These are phyloP conservation scores for Vaccinium vitisidaea DNA, from an alignment of 148 eudicot genomes.

Conservation along the genomic window DNA sequence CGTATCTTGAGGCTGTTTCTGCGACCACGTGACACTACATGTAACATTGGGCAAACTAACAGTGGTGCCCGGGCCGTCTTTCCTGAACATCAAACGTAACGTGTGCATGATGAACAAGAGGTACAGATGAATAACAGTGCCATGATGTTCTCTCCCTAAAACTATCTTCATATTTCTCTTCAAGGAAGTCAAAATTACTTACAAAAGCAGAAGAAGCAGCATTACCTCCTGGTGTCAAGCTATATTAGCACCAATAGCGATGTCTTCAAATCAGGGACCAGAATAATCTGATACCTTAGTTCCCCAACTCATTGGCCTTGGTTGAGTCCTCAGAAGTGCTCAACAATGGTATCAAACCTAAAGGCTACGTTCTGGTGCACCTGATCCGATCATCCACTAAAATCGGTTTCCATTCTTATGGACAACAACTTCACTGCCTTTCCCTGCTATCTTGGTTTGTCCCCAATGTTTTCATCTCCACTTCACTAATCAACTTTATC, in stretches of 20 bases:
- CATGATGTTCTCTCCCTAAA: not conserved
- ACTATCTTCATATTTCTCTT: conserved; percentile 1
- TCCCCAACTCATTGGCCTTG: conserved; percentile 3
- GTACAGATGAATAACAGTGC: too few relatives aligned
- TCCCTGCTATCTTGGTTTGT: conserved; percentile 45
- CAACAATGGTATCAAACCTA: conserved; percentile 27
- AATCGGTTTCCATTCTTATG: conserved; percentile 29
- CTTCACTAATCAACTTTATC: conserved; percentile 57
- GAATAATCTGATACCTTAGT: conserved; percentile 15
- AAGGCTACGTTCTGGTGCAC: conserved; percentile 44
- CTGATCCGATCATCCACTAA: conserved; percentile 43
- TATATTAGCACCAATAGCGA: conserved; percentile 2
- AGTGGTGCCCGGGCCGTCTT: too few relatives aligned
- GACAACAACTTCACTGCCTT: conserved; percentile 63
- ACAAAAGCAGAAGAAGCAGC: not conserved
- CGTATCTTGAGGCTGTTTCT: too few relatives aligned
- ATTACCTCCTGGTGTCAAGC: not conserved
- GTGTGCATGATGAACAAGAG: too few relatives aligned
- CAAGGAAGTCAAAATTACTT: conserved; percentile 9
- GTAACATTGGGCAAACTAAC: too few relatives aligned
- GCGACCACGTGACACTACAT: too few relatives aligned
- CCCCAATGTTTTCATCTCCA: conserved; percentile 44
- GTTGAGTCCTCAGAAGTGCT: conserved; percentile 13
- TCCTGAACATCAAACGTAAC: too few relatives aligned
- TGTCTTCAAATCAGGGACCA: conserved; percentile 3